A percentile compares a stretch with the other conserved stretches of the same genome.
These are phyloP conservation scores for Crithidia bombi DNA, from an alignment of 208 protist species.

Conservation along the genomic window DNA sequence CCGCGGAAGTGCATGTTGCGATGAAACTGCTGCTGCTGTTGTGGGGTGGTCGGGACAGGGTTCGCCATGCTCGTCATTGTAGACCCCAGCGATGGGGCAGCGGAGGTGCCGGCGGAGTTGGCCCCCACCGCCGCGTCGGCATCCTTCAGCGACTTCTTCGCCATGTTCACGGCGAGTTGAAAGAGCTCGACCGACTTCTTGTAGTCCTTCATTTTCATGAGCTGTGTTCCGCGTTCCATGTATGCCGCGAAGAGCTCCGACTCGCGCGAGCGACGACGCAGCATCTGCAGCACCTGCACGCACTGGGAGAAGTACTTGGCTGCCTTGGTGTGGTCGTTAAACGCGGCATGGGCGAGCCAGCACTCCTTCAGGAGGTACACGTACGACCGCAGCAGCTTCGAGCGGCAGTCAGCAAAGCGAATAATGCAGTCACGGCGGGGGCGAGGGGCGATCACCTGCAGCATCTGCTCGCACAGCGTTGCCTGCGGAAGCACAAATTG, in stretches of 20 bases:
- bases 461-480: slow-evolving; percentile 78
- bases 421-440: slow-evolving; percentile 53
- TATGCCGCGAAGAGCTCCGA: slow-evolving; percentile 62
- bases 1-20: slow-evolving; percentile 52
- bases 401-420: slow-evolving; percentile 66
- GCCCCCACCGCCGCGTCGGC: slow-evolving; percentile 21
- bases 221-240: slow-evolving; percentile 82
- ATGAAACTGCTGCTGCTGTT: slow-evolving; percentile 27
- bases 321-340: slow-evolving; percentile 52
- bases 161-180: slow-evolving; percentile 58
- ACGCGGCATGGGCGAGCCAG: slow-evolving; percentile 70
- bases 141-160: slow-evolving; percentile 42
- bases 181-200: slow-evolving; percentile 54
- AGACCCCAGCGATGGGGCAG: slow-evolving; percentile 1
- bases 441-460: slow-evolving; percentile 54
- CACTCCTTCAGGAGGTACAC: slow-evolving; percentile 61
- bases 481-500: slow-evolving; percentile 81
- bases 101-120: slow-evolving; percentile 1
- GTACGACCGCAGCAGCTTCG: slow-evolving; percentile 58
- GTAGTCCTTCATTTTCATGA: slow-evolving; percentile 65
- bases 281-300: slow-evolving; percentile 49
- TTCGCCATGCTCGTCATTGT: slow-evolving; percentile 20
- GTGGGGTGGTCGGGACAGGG: neutral
- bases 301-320: slow-evolving; percentile 76
- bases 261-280: slow-evolving; percentile 43